Base-by-base conservation (phyloP, 176 grass and related monocot genomes). In the Musa acuminata region DNA sequence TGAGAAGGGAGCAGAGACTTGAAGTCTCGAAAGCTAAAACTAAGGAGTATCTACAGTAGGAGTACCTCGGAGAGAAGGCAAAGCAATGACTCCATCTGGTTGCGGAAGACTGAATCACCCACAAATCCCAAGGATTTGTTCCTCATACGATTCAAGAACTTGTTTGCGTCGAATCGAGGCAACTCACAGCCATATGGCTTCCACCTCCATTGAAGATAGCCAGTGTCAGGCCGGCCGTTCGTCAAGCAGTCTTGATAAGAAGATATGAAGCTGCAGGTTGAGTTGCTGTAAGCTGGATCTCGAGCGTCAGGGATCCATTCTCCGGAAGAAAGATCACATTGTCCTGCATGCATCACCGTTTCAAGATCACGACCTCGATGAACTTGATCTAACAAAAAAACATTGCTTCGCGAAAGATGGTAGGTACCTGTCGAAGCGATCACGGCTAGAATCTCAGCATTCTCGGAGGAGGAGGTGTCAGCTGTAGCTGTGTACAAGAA, bases 61-160 rank as follows among this genome's bases (percentile, higher is more conserved):
- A 35, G 29, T 60, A 69, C 66, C 66, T 69, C 11, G 8, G 66
- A 69, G 7, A 69, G 24, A 69, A 49, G 66, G 25, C 66, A 69
- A 49, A 69, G 66, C 29, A 69, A 43, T 20, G 66, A 69, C 13
- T 69, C 66, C 24, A 69, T 69, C 66, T 69, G 66, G 27, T 69
- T 69, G 25, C 66, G 66, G 13, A 69, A 14, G 16, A 69, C 48
- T 48, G 66, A 69, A 69, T 69, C 66, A 48, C 66, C 66, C 6
- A 69, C 8, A 19, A 69, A 69, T 50, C 16, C 66, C 14, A 17
- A 69, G 4, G 66, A 69, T 17, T 48, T 69, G 7, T 69, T 43
- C 17, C 8, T 24, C 25, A 69, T 49, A 8, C 11, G 12, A 43
- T 69, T 17, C 25, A 69, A 69, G 66, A 69, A 69, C 48, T 69